A percentile compares a stretch with the other conserved stretches of the same genome.
Evolutionary conservation across 768 basidiomycete genomes (phyloP).

Genomic region (Gymnopilus junonius): DNA sequence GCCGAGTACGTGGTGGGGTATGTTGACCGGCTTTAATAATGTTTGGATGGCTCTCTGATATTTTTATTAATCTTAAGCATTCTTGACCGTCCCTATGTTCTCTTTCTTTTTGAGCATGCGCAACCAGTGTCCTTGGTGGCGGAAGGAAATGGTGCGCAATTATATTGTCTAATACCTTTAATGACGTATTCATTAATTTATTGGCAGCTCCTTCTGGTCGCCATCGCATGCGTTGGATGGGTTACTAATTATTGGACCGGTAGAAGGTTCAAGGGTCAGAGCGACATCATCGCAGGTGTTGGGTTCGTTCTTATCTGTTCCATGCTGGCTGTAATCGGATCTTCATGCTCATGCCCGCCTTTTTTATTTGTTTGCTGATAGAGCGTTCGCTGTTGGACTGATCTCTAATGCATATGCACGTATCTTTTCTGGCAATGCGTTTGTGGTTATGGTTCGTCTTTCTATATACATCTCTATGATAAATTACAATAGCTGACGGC

Average conservation of each 20-base stretch:
- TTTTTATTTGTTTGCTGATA: conserved; percentile 22
- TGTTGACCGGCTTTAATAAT: conserved; percentile 23
- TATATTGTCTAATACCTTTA: neutral
- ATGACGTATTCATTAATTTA: neutral
- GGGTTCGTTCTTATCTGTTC: conserved; percentile 45
- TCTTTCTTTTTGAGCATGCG: conserved; percentile 69
- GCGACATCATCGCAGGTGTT: conserved; percentile 79
- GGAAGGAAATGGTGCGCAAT: conserved; percentile 53
- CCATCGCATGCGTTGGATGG: conserved; percentile 75
- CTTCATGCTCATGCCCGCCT: conserved; percentile 3
- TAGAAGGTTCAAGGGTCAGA: conserved; percentile 63
- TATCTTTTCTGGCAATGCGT: conserved; percentile 73
- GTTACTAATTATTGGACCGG: conserved; percentile 75
- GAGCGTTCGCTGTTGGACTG: conserved; percentile 82
- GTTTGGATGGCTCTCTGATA: neutral
- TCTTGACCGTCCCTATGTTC: conserved; percentile 73
- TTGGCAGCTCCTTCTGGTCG: conserved; percentile 50
- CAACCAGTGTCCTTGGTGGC: conserved; percentile 62
- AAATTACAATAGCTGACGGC: too few species aligned
- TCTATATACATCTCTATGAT: neutral
- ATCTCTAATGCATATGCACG: conserved; percentile 79
- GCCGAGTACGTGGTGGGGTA: conserved; percentile 76
- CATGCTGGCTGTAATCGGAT: neutral
- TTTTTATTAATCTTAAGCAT: conserved; percentile 43
- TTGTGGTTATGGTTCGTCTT: conserved; percentile 74